phyloP scores from a whole-genome alignment of 2,329 filamentous ascomycete species.

The Penicillium sp. region DNA sequence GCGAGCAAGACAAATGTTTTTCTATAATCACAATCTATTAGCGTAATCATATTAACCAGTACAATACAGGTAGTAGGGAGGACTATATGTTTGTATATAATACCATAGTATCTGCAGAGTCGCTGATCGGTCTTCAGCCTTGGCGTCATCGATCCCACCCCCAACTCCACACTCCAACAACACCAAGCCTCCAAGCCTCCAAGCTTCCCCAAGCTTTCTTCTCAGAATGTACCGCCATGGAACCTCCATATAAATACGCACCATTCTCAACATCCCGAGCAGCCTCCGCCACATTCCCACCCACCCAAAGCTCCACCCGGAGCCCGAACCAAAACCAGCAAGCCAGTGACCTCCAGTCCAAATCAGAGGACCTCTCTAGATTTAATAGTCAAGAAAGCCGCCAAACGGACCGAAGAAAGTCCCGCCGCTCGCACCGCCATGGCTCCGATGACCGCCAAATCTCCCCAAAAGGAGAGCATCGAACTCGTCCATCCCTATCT shows the following conservation, averaged over 20 bases:
- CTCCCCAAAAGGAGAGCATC: conserved; percentile 5
- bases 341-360: background rate
- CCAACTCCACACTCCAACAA: conserved; percentile 5
- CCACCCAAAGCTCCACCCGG: background rate
- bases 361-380: background rate
- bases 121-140: background rate
- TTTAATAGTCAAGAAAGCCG: background rate
- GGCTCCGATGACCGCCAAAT: background rate
- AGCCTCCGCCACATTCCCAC: conserved; percentile 21
- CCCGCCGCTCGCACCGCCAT: background rate
- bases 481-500: conserved; percentile 1
- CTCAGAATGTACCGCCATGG: conserved; percentile 16
- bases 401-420: background rate
- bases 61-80: background rate
- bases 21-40: conserved; percentile 1
- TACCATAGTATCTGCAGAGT: background rate
- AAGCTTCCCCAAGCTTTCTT: background rate
- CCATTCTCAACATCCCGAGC: conserved; percentile 18
- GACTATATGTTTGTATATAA: background rate
- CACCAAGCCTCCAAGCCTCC: background rate
- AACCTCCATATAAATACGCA: conserved; percentile 12
- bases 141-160: conserved; percentile 8
- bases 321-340: background rate
- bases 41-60: background rate
- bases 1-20: conserved; percentile 9